These are phyloP conservation scores for Colletotrichum coccodes DNA, from an alignment of 2,329 filamentous ascomycete species.

Conservation along the genomic window DNA sequence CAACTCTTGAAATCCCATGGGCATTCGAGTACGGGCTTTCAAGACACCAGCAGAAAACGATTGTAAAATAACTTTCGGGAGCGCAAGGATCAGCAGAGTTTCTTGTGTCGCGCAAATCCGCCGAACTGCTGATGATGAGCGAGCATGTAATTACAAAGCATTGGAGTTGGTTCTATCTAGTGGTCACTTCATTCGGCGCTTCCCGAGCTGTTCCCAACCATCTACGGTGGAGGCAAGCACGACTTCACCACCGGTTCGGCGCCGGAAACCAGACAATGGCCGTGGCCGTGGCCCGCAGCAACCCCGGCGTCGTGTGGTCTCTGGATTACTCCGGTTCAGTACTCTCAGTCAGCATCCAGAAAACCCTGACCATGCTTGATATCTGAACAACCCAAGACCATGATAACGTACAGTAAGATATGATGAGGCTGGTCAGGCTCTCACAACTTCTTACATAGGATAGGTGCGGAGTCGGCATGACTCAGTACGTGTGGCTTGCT, in stretches of 20 bases:
- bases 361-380: neutral
- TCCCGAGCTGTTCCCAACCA: neutral
- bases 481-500: too few species aligned
- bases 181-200: neutral
- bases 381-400: too few species aligned
- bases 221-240: neutral
- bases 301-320: neutral
- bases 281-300: neutral
- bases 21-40: neutral
- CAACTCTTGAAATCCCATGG: too few species aligned
- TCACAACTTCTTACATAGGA: too few species aligned
- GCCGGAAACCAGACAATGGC: neutral
- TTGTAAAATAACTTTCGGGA: too few species aligned
- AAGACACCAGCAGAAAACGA: neutral
- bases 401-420: neutral
- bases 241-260: neutral
- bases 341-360: neutral
- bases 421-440: neutral
- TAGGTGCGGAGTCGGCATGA: neutral
- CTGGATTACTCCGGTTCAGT: neutral
- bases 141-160: neutral
- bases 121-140: neutral
- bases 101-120: neutral
- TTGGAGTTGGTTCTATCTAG: too few species aligned
- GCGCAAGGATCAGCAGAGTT: neutral